phyloP scores from a whole-genome alignment of 768 basidiomycete species.

The Lentinula boryana region DNA sequence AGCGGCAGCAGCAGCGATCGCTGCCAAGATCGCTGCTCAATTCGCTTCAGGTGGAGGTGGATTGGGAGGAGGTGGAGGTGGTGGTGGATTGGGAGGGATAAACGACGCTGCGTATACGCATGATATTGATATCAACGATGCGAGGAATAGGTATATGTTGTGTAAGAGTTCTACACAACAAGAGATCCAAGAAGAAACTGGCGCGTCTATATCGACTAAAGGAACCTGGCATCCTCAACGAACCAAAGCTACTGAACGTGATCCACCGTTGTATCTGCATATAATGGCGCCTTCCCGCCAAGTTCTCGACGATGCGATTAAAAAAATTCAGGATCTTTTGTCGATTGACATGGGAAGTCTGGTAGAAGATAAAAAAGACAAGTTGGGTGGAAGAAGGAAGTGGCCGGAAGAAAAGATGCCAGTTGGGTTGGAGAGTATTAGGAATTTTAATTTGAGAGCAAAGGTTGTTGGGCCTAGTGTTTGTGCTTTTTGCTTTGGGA shows the following conservation, averaged over 20 bases:
- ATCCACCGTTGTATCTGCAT: constrained; percentile 92
- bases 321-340: constrained; percentile 70
- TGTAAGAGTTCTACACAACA: constrained; percentile 91
- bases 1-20: constrained; percentile 79
- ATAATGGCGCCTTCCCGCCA: constrained; percentile 74
- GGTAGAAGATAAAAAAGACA: constrained; percentile 73
- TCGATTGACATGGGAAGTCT: constrained; percentile 72
- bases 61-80: constrained; percentile 45
- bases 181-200: constrained; percentile 91
- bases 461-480: constrained; percentile 96
- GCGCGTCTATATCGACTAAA: constrained; percentile 88
- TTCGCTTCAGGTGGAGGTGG: constrained; percentile 44
- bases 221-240: constrained; percentile 97
- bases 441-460: constrained; percentile 96
- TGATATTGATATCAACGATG: constrained; percentile 96
- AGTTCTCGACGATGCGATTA: constrained; percentile 58
- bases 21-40: constrained; percentile 92
- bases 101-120: constrained; percentile 80
- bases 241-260: constrained; percentile 83
- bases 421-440: constrained; percentile 82
- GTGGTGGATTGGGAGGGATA: constrained; percentile 26
- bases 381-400: constrained; percentile 63
- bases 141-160: constrained; percentile 89
- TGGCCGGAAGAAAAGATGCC: constrained; percentile 97
- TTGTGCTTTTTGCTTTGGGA: constrained; percentile 18